Evolutionary conservation across 2,329 filamentous ascomycete genomes (phyloP).

Genomic region (Sclerotinia subarctica): DNA sequence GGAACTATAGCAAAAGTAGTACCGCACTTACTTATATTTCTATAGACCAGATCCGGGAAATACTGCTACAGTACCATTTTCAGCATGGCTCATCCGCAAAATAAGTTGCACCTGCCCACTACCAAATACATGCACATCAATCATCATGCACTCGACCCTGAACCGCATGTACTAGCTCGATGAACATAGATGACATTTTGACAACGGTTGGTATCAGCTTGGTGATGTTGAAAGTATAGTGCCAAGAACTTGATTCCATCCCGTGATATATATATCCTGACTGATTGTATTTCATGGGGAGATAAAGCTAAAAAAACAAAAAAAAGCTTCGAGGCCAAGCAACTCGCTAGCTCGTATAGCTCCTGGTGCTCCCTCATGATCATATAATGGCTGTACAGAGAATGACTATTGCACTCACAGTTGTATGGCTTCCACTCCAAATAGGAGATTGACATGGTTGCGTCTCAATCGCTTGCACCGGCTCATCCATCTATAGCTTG

Average conservation of each 20-base stretch:
- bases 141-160: background rate
- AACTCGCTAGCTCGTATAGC: too few relatives aligned
- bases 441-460: slow-evolving; percentile 30
- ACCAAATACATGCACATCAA: background rate
- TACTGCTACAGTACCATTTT: slow-evolving; percentile 37
- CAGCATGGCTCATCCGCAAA: slow-evolving; percentile 44
- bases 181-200: background rate
- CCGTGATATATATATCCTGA: too few relatives aligned
- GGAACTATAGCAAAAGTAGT: slow-evolving; percentile 25
- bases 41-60: slow-evolving; percentile 37
- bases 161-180: background rate
- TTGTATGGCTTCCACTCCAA: slow-evolving; percentile 30
- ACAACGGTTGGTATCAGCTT: background rate
- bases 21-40: background rate
- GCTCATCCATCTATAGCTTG: background rate
- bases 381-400: too few relatives aligned
- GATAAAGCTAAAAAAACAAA: too few relatives aligned
- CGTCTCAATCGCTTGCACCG: background rate
- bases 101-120: slow-evolving; percentile 47
- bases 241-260: too few relatives aligned
- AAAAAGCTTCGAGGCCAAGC: too few relatives aligned
- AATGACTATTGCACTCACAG: background rate
- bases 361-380: too few relatives aligned
- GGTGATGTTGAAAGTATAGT: too few relatives aligned
- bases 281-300: too few relatives aligned